Base-by-base conservation (phyloP, 768 basidiomycete species). In the Amanita inopinata region DNA sequence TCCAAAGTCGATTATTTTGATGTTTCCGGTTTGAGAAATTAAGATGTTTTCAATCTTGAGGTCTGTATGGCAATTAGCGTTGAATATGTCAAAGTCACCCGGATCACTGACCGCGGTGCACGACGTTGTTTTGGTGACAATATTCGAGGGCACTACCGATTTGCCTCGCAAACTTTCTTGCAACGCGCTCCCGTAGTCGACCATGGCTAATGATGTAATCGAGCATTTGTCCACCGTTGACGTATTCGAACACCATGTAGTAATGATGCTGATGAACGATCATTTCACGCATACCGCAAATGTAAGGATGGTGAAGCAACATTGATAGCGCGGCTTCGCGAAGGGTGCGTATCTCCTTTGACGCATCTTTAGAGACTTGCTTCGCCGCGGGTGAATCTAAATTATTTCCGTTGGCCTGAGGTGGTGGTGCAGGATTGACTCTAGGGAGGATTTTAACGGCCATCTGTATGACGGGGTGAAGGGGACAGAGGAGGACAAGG, bases 31-130 rank as follows among this genome's bases (percentile, higher is more conserved):
- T 50, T 96, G 91, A 1, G 91, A 96, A 51, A 99, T 98, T 57
- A 99, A 83, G 54, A 99, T 99, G 66, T 97, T 98, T 65, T 99
- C 94, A 57, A 99, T 99, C 71, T 99, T 99, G 51, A 99, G 83
- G 67, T 99, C 83, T 78, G 48, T 14, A 47, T 34, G 38, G 33
- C 47, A 18, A 33, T 3, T 17, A 43, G n/a, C 18, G 41, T 22
- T 8, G 34, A 31, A 8, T 34, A 2, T 4, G 19, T 1, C 14
- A 17, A n/a, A 2, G 22, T 4, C 33, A 33, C 36, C 1, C 10
- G 31, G 33, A 38, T 42, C 18, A 54, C 65, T 47, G 34, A 82
- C 81, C 89, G 50, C 96, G 86, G 61, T 99, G 96, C 8, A 98
- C 94, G 55, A 98, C 93, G 52, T 81, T 96, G 61, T 98, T 99